Percentiles rank a stretch among this genome's conserved stretches.
Evolutionary conservation across 2,329 filamentous ascomycete genomes (phyloP).

Genomic region (Phaeosphaeria sp.): DNA sequence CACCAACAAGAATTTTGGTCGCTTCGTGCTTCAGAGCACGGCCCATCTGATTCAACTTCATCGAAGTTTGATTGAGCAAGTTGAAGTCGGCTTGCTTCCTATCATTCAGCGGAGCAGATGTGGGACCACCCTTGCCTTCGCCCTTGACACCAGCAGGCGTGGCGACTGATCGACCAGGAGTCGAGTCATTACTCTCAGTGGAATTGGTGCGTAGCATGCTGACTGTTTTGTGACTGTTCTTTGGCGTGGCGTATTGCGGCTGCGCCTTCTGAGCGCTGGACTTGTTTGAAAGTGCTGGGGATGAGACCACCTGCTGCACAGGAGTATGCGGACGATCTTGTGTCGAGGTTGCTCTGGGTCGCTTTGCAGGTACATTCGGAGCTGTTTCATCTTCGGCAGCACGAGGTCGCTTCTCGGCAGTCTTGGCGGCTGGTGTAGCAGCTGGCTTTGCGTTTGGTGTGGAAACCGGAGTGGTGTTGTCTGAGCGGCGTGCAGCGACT

Average conservation of each 20-base stretch:
- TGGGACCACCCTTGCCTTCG: conserved; percentile 33
- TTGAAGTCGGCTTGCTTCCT: conserved; percentile 44
- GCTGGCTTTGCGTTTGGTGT: conserved; percentile 17
- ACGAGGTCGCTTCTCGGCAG: conserved; percentile 45
- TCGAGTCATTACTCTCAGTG: conserved; percentile 42
- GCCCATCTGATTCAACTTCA: conserved; percentile 51
- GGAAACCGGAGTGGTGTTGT: conserved; percentile 21
- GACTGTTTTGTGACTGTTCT: conserved; percentile 42
- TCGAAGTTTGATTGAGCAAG: conserved; percentile 48
- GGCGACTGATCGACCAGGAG: conserved; percentile 42
- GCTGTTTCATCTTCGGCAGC: conserved; percentile 37
- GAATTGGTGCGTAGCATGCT: conserved; percentile 47
- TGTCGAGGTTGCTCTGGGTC: conserved; percentile 36
- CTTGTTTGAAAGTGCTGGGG: conserved; percentile 38
- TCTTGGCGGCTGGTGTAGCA: conserved; percentile 17
- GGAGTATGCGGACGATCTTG: conserved; percentile 45
- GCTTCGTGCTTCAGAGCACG: conserved; percentile 56
- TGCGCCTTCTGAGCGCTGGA: conserved; percentile 41
- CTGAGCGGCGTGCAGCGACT: conserved; percentile 30
- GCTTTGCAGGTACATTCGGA: conserved; percentile 37
- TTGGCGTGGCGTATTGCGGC: conserved; percentile 39
- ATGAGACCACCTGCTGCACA: conserved; percentile 30
- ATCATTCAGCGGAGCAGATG: conserved; percentile 39
- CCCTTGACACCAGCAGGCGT: conserved; percentile 35
- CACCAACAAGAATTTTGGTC: conserved; percentile 42